Base-by-base conservation (phyloP, 805 yeast species). In the Metschnikowia lachancei region DNA sequence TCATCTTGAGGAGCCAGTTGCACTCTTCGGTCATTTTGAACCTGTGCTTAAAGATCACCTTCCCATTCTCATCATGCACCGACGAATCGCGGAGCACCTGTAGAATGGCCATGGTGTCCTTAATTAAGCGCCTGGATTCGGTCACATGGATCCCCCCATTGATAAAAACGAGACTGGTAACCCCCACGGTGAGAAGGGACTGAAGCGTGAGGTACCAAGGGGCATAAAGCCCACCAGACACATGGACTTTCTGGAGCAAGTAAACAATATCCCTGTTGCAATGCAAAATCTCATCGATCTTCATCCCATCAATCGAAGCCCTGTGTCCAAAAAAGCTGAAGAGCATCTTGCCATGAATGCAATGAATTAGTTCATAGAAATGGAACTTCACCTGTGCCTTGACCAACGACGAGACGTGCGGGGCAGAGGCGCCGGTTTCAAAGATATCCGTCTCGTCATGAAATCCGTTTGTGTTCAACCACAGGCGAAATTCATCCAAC, bases 1-100 rank as follows among this genome's bases (percentile, higher is more conserved):
- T 63, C 69, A 75, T 76, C 50, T 78, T 79, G 35, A 82, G 55
- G 1, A 77, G 80, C 87, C 86, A 82, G n/a, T 78, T 55, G 55
- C 83, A 78, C 57, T 81, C 86, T 36, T 72, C 68, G 11, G 75
- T 77, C 87, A 81, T 81, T 43, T 65, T 68, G 54, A 69, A 72
- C 34, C 76, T 54, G 43, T 62, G 65, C 33, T 59, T 55, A 36
- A 62, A 54, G 10, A 70, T 46, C 5, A 62, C 51, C 39, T 61
- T 63, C 10, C 71, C 69, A 54, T 64, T 47, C 8, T 54, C 59
- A 43, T 63, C 60, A 19, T 58, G 51, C 5, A 72, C 69, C 29
- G 70, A 57, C 20, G 74, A 55, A 28, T 59, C 63, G 49, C 54
- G 66, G 14, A 60, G 48, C 11, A 35, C 44, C 10, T 51, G 47